A percentile compares a stretch with the other conserved stretches of the same genome.
Evolutionary conservation across 2,329 filamentous ascomycete species (phyloP).

Genomic region (Fusarium citri): DNA sequence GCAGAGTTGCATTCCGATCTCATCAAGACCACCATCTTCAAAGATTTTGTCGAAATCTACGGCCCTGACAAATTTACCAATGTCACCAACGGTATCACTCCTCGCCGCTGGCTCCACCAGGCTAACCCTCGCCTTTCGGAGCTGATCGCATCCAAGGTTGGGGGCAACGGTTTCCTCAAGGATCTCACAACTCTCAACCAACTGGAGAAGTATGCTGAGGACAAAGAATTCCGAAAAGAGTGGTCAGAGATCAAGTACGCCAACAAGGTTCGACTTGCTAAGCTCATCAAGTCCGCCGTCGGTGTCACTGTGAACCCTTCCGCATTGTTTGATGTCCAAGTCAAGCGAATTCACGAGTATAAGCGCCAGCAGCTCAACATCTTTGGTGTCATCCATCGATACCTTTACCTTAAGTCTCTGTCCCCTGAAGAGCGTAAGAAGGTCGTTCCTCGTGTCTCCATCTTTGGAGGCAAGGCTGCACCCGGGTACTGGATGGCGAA

Average conservation of each 20-base stretch:
- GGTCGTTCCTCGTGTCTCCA: conserved; percentile 86
- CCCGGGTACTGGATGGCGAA: conserved; percentile 99
- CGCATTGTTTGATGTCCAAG: conserved; percentile 94
- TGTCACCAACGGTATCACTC: conserved; percentile 98
- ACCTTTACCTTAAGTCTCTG: conserved; percentile 89
- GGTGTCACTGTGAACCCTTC: conserved; percentile 87
- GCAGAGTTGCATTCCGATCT: conserved; percentile 97
- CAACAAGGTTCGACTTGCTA: conserved; percentile 93
- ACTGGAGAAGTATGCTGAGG: conserved; percentile 84
- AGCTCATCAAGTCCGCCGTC: conserved; percentile 86
- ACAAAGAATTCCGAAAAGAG: conserved; percentile 90
- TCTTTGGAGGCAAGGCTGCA: conserved; percentile 97
- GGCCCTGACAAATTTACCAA: conserved; percentile 98
- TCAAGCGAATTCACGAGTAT: conserved; percentile 99
- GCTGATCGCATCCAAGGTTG: conserved; percentile 90
- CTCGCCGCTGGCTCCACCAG: conserved; percentile 95
- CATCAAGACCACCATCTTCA: conserved; percentile 99
- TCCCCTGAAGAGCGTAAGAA: conserved; percentile 86
- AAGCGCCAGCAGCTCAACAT: conserved; percentile 99
- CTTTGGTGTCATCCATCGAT: conserved; percentile 96
- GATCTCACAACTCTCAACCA: conserved; percentile 89
- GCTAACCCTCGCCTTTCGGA: conserved; percentile 93
- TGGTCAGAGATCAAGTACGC: conserved; percentile 97
- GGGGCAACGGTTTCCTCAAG: conserved; percentile 85
- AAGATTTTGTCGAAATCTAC: conserved; percentile 95